Evolutionary conservation across 2,329 filamentous ascomycete genomes (phyloP).

Genomic region (Sordariomycetes sp.): DNA sequence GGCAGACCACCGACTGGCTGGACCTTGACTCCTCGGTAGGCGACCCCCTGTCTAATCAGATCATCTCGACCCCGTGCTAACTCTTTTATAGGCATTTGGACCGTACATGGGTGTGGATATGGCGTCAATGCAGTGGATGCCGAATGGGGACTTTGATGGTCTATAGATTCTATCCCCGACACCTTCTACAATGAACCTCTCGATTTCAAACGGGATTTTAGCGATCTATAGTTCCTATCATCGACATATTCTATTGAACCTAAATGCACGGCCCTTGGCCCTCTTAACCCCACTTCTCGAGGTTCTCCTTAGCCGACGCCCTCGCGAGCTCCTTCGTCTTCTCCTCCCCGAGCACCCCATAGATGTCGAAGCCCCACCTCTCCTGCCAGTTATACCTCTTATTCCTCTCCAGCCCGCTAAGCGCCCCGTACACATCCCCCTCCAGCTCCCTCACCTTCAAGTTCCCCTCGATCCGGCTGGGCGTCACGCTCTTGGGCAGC

Average conservation of each 20-base stretch:
- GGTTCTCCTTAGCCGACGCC: background rate
- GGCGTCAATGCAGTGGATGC: background rate
- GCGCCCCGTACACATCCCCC: conserved; percentile 20
- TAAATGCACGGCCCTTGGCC: background rate
- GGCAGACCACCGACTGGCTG: conserved; percentile 19
- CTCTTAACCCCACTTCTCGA: background rate
- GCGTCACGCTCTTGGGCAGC: conserved; percentile 57
- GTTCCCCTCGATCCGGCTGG: conserved; percentile 55
- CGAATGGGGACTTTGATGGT: background rate
- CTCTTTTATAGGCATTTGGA: background rate
- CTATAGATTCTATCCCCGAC: background rate
- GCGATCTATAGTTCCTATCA: no score
- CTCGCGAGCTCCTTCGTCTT: conserved; percentile 14
- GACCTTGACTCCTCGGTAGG: conserved; percentile 17
- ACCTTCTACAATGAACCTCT: background rate
- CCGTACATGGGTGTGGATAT: background rate
- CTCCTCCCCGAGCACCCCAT: conserved; percentile 27
- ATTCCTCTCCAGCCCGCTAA: conserved; percentile 27
- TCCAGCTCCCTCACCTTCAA: conserved; percentile 27
- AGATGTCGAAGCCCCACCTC: conserved; percentile 32
- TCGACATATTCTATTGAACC: background rate
- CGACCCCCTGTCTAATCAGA: background rate
- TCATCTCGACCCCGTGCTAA: background rate
- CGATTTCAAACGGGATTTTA: no score
- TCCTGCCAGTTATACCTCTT: conserved; percentile 31